Conservation (phyloP, 352 stramenopile genomes). For the Phytophthora fragariae region DNA sequence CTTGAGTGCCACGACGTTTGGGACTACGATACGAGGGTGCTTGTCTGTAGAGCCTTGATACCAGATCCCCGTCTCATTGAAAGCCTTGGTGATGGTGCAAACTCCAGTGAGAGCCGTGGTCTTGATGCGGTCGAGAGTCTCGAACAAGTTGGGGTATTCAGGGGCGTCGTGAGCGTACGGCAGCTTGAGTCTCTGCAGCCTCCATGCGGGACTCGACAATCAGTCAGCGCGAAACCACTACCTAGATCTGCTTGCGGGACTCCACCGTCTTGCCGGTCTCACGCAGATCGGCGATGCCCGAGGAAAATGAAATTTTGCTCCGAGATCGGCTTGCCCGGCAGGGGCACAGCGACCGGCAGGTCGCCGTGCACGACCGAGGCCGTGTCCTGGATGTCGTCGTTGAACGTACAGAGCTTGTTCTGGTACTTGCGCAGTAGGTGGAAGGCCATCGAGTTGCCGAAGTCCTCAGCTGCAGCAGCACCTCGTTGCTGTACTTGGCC, state of each 20-base stretch:
- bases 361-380: conserved; percentile 75
- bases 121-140: conserved; percentile 86
- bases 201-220: conserved; percentile 16
- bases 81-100: conserved; percentile 68
- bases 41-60: too few species aligned
- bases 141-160: conserved; percentile 67
- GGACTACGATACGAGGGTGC: too few species aligned
- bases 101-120: conserved; percentile 95
- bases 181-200: conserved; percentile 91
- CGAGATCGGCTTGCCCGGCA: conserved; percentile 82
- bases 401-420: too few species aligned
- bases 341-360: conserved; percentile 71
- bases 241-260: too few species aligned
- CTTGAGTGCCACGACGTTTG: too few species aligned
- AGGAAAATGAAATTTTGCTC: conserved; percentile 96
- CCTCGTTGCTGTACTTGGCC: conserved; percentile 84
- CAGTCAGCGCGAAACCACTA: too few species aligned
- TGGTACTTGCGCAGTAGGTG: too few species aligned
- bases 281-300: conserved; percentile 93
- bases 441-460: conserved; percentile 26
- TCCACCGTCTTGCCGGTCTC: too few species aligned
- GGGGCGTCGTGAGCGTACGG: conserved; percentile 85
- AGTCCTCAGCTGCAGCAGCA: conserved; percentile 92
- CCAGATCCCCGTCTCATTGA: too few species aligned
- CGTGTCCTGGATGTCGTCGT: too few species aligned